A percentile compares a stretch with the other conserved stretches of the same genome.
These are phyloP conservation scores for Ilyonectria robusta DNA, from an alignment of 2,329 filamentous ascomycete species.

Conservation along the genomic window DNA sequence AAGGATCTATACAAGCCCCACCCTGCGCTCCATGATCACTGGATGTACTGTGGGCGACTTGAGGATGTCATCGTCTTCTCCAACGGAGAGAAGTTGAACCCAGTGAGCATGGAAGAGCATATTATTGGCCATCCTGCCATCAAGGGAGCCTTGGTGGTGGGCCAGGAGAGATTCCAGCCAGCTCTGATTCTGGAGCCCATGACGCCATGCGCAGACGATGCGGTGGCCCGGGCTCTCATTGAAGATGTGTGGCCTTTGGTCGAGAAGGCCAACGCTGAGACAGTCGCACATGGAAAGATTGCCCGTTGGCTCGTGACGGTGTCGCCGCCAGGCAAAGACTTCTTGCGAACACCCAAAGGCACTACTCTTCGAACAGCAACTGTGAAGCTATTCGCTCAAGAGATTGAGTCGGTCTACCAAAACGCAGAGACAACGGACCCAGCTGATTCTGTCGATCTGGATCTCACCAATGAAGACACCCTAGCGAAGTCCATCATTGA, in stretches of 20 bases:
- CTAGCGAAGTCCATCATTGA: conserved; percentile 2
- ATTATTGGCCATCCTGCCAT: conserved; percentile 57
- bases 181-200: conserved; percentile 63
- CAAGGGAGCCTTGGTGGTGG: conserved; percentile 61
- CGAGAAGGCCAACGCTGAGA: conserved; percentile 58
- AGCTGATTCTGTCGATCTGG: neutral
- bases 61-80: conserved; percentile 66
- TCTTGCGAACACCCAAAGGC: conserved; percentile 14
- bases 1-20: conserved; percentile 55
- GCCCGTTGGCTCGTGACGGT: conserved; percentile 56
- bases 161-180: conserved; percentile 61
- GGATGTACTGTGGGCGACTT: conserved; percentile 32
- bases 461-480: neutral
- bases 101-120: conserved; percentile 44
- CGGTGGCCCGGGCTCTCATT: conserved; percentile 49
- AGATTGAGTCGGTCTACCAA: conserved; percentile 14
- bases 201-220: conserved; percentile 43
- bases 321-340: conserved; percentile 41
- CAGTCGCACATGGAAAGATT: conserved; percentile 63
- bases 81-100: conserved; percentile 66
- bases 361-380: neutral
- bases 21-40: conserved; percentile 55
- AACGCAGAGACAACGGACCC: neutral
- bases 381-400: neutral
- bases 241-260: conserved; percentile 61